Percentiles rank a stretch among this genome's conserved stretches.
Conservation (phyloP, 306 rosid genomes). For the Sicyos edulis region DNA sequence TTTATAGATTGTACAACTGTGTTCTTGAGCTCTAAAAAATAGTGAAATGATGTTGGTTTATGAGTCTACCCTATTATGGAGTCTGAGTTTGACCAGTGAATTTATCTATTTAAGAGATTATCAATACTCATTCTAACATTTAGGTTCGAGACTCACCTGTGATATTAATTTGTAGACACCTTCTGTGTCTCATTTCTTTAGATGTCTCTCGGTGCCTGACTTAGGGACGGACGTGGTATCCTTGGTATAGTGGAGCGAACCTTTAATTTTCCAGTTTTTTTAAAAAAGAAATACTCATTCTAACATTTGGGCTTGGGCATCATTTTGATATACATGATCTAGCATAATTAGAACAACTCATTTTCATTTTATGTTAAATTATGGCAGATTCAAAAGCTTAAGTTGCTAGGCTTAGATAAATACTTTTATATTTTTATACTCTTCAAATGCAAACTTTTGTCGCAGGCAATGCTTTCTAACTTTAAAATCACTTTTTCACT, state of each 20-base stretch:
- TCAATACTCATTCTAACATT: no score
- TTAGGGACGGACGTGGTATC: no score
- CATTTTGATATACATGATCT: neutral
- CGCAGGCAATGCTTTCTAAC: neutral
- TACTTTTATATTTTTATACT: neutral
- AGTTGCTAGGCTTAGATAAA: neutral
- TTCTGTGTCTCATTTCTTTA: no score
- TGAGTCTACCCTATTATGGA: neutral
- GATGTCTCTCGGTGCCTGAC: no score
- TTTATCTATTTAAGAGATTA: neutral
- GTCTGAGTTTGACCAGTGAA: neutral
- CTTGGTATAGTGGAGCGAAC: no score
- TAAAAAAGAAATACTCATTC: no score
- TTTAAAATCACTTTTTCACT: conserved; percentile 17
- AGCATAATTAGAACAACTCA: neutral
- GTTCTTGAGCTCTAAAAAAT: no score
- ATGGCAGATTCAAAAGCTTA: neutral
- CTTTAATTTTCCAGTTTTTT: no score
- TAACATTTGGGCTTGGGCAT: neutral
- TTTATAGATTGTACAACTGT: no score
- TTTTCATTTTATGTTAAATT: neutral
- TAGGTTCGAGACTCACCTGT: no score
- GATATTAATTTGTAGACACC: no score
- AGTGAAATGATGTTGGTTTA: no score
- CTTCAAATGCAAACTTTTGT: neutral